Evolutionary conservation across 345 rosid species (phyloP), one percentile per base, ranked within the genome.

Genomic region (Euphorbia pulcherrima): DNA sequence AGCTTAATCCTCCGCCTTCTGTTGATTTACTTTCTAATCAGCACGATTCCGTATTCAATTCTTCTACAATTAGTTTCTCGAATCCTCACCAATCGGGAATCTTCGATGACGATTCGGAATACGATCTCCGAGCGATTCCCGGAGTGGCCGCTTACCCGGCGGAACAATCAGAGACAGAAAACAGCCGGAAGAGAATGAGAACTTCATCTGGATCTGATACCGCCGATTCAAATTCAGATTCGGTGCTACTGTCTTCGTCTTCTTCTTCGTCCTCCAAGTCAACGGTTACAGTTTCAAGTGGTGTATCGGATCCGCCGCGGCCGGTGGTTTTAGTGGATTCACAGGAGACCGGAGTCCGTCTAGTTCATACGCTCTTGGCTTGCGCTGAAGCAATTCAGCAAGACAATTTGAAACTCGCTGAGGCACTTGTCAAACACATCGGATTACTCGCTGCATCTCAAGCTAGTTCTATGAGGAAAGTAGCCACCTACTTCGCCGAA

Each of bases 121-220:
- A 71, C 40, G 79, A 72, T 68, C 76, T 76, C 37, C 50, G 80
- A 51, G 80, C 80, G 3, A 76, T 76, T 47, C 76, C 80, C 7
- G 80, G 80, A 30, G 73, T 67, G 8, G 76, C 73, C 30, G 80
- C 73, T 44, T 75, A 60, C 24, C 75, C 79, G 0, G 73, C 28
- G 33, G 73, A 55, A 2, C 7, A 2, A 33, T 64, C 40, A 10
- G 74, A 69, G 0, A 39, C 8, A 21, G 54, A 68, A 11, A 57
- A 46, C 27, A 14, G 30, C 18, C 50, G 79, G 50, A 75, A 70
- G 63, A 55, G 71, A 14, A 55, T 61, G 27, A 75, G 67, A 62
- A 57, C 64, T 26, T 52, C 68, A 1, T 1, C 7, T 1, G 67
- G 48, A n/a, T 55, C 68, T 30, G 27, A 18, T 65, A 33, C 21